A percentile compares a stretch with the other conserved stretches of the same genome.
phyloP scores from a whole-genome alignment of 345 rosid genomes.

The Turritis glabra region DNA sequence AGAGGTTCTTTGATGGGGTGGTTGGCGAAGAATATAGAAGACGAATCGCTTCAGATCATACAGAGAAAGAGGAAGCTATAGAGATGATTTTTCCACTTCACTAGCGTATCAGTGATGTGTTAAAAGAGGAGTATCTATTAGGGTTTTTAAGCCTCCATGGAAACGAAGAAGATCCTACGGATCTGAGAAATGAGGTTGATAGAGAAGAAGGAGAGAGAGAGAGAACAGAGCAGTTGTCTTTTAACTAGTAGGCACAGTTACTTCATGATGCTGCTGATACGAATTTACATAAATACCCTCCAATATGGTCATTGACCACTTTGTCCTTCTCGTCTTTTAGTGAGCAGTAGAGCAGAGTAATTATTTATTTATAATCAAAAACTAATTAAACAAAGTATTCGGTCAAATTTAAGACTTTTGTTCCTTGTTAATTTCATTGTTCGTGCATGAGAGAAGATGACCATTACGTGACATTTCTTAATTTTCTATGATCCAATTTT shows the following conservation, averaged over 20 bases:
- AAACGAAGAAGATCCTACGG: slow-evolving; percentile 35
- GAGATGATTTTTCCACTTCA: neutral
- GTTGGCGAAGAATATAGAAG: neutral
- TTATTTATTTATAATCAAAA: no score
- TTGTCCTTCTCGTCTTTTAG: neutral
- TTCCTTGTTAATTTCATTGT: neutral
- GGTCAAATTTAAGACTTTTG: neutral
- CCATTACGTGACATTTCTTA: slow-evolving; percentile 3
- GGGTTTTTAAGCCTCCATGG: slow-evolving; percentile 35
- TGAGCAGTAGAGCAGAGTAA: neutral
- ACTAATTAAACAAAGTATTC: neutral
- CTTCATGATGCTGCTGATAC: neutral
- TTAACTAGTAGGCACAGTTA: slow-evolving; percentile 34
- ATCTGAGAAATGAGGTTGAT: slow-evolving; percentile 37
- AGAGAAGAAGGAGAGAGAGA: neutral
- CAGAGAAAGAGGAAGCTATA: neutral
- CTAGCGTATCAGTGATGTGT: slow-evolving; percentile 8
- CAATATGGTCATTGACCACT: neutral
- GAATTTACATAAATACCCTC: slow-evolving; percentile 19
- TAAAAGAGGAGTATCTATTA: neutral
- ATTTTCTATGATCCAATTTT: no score
- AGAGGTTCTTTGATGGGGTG: neutral
- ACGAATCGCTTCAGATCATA: slow-evolving; percentile 12
- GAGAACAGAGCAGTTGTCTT: slow-evolving; percentile 26
- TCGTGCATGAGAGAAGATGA: slow-evolving; percentile 17